phyloP scores from a whole-genome alignment of 257 asterid genomes.

The Solanum microdontum region DNA sequence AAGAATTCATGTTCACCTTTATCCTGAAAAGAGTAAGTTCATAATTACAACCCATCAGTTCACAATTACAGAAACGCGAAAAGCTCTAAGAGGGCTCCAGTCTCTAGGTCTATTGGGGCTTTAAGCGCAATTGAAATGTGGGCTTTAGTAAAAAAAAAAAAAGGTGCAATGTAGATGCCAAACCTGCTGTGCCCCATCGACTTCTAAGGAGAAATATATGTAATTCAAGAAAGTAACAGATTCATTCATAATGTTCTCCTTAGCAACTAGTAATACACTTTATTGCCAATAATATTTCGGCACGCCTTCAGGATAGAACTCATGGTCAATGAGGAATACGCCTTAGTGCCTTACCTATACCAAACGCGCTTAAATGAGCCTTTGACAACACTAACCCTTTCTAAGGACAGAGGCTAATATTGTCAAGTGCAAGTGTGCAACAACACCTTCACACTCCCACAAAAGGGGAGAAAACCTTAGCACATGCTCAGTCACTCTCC shows the following conservation, averaged over 20 bases:
- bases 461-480: neutral
- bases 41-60: neutral
- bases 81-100: neutral
- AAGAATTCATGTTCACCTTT: slow-evolving; percentile 79
- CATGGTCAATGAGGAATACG: neutral
- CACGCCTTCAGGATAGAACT: neutral
- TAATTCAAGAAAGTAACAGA: neutral
- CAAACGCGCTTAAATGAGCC: neutral
- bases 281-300: neutral
- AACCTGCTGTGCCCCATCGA: too few species aligned
- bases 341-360: neutral
- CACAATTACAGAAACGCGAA: neutral
- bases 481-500: neutral
- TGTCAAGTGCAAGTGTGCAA: neutral
- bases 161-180: neutral
- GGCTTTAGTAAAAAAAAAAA: neutral
- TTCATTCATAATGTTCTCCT: neutral
- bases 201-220: neutral
- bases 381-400: neutral
- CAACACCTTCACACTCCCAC: neutral
- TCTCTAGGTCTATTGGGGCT: neutral
- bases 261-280: neutral
- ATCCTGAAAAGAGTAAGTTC: slow-evolving; percentile 53
- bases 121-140: neutral
- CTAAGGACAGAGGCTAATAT: neutral